phyloP scores from a whole-genome alignment of 2,329 filamentous ascomycete species.

The Monilinia fructigena region DNA sequence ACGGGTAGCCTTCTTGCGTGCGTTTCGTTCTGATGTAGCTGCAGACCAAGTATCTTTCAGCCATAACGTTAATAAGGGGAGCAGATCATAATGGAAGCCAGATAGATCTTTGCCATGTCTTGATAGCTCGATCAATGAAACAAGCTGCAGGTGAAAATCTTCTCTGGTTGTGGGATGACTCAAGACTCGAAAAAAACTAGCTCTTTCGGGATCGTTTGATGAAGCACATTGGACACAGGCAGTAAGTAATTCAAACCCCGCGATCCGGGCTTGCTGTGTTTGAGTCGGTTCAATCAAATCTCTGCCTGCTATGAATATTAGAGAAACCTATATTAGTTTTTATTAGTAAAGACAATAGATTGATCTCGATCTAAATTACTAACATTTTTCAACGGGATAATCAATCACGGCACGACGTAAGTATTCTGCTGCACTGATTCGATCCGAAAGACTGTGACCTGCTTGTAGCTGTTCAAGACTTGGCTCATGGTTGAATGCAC shows the following conservation, averaged over 20 bases:
- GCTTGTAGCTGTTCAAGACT: constrained; percentile 55
- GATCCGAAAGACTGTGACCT: constrained; percentile 51
- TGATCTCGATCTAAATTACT: constrained; percentile 18
- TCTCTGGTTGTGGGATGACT: constrained; percentile 55
- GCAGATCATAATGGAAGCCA: constrained; percentile 66
- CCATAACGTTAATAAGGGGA: constrained; percentile 62
- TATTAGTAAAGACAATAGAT: not conserved
- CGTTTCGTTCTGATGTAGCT: constrained; percentile 53
- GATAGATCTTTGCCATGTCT: constrained; percentile 60
- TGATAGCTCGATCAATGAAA: constrained; percentile 60
- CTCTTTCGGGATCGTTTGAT: constrained; percentile 64
- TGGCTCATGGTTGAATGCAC: constrained; percentile 54
- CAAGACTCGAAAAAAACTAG: constrained; percentile 64
- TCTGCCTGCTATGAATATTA: constrained; percentile 64
- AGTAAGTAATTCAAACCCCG: constrained; percentile 65
- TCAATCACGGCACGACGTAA: constrained; percentile 57
- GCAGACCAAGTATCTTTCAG: constrained; percentile 55
- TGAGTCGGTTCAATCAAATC: constrained; percentile 61
- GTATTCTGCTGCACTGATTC: constrained; percentile 57
- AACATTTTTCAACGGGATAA: constrained; percentile 50
- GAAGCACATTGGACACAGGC: constrained; percentile 63
- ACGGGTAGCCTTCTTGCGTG: constrained; percentile 51
- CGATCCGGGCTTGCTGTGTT: constrained; percentile 51
- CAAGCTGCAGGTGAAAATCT: constrained; percentile 66
- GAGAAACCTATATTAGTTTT: constrained; percentile 33